Conservation (phyloP, 1,139 yeast species). For the Debaryomyces coudertii region DNA sequence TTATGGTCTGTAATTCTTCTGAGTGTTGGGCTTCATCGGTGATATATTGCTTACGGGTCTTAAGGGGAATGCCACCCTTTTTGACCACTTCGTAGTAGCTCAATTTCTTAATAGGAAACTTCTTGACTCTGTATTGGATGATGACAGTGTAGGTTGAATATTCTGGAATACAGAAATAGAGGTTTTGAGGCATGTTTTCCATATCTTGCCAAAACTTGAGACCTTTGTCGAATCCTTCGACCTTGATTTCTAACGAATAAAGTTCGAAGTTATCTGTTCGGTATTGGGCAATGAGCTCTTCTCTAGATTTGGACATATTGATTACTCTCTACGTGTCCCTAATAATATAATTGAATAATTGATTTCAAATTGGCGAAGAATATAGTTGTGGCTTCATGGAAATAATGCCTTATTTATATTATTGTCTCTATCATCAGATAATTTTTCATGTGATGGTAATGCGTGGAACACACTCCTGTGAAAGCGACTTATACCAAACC, state of each 20-base stretch:
- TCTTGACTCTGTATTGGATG: slow-evolving; percentile 31
- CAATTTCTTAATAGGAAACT: slow-evolving; percentile 27
- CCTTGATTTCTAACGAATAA: slow-evolving; percentile 29
- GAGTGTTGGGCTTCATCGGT: slow-evolving; percentile 25
- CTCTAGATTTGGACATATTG: slow-evolving; percentile 5
- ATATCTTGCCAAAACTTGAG: slow-evolving; percentile 29
- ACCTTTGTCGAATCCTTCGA: slow-evolving; percentile 32
- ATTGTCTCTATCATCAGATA: not conserved
- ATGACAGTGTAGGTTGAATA: slow-evolving; percentile 33
- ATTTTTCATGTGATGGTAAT: slow-evolving; percentile 4
- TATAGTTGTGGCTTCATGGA: not conserved
- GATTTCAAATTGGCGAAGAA: not conserved
- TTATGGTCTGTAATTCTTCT: slow-evolving; percentile 21
- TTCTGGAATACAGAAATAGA: slow-evolving; percentile 38
- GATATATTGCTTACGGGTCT: slow-evolving; percentile 28
- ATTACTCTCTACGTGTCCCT: not conserved
- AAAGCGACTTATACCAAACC: not conserved
- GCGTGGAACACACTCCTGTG: not conserved
- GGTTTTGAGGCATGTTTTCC: slow-evolving; percentile 32
- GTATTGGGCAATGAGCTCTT: slow-evolving; percentile 8
- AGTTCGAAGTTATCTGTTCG: slow-evolving; percentile 15
- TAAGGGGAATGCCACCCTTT: slow-evolving; percentile 35
- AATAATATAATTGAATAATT: not conserved
- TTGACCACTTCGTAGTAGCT: slow-evolving; percentile 38
- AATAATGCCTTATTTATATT: not conserved